Conservation (phyloP, 1,284 basidiomycete species). For the Sanguinoderma infundibulare region DNA sequence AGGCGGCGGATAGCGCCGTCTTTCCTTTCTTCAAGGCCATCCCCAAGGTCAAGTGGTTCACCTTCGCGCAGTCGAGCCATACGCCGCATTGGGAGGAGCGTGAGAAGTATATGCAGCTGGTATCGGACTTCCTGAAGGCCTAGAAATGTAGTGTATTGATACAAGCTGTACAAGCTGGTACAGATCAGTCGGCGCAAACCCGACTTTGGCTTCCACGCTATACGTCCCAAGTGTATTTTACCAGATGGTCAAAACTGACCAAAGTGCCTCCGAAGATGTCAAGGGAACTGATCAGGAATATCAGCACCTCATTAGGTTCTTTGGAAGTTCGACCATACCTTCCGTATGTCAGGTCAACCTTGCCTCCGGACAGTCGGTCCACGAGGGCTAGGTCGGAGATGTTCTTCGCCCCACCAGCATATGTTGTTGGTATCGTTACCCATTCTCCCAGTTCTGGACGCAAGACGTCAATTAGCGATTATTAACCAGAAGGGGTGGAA, state of each 20-base stretch:
- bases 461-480: background rate
- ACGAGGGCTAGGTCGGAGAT: conserved; percentile 88
- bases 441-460: conserved; percentile 86
- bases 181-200: background rate
- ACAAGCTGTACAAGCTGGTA: conserved; percentile 1
- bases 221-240: conserved; percentile 33
- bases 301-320: background rate
- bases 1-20: conserved; percentile 50
- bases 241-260: conserved; percentile 76
- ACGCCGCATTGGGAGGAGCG: conserved; percentile 36
- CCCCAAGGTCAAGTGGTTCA: conserved; percentile 37
- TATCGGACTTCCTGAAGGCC: conserved; percentile 25
- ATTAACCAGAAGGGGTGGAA: background rate
- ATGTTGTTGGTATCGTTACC: conserved; percentile 92
- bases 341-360: conserved; percentile 95
- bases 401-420: conserved; percentile 95
- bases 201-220: background rate
- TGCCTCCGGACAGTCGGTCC: conserved; percentile 79
- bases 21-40: conserved; percentile 50
- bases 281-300: conserved; percentile 54
- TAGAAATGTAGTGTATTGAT: background rate
- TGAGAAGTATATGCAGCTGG: conserved; percentile 29
- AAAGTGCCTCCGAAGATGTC: conserved; percentile 85
- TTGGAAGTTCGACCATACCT: conserved; percentile 55
- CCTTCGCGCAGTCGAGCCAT: conserved; percentile 34